Evolutionary conservation across 2,329 filamentous ascomycete genomes (phyloP).

Genomic region (Cercospora sojina): DNA sequence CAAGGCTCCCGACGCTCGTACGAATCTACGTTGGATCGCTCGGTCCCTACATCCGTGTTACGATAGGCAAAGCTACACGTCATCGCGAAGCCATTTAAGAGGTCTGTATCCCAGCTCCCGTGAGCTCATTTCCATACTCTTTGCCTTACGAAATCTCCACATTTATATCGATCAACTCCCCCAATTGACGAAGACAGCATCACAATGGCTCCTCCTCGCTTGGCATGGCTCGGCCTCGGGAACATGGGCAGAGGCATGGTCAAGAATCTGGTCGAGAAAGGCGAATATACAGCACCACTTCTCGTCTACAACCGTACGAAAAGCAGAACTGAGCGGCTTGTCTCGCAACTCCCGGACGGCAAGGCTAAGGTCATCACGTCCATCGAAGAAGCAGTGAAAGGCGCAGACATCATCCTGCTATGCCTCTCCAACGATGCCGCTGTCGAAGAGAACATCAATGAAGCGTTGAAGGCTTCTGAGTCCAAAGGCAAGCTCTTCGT

Average conservation of each 20-base stretch:
- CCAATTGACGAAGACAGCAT: background rate
- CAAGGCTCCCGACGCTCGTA: background rate
- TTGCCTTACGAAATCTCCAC: background rate
- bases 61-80: conserved; percentile 12
- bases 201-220: conserved; percentile 17
- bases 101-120: background rate
- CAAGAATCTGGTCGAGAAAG: conserved; percentile 80
- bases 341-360: conserved; percentile 57
- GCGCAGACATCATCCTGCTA: conserved; percentile 76
- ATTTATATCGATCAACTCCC: background rate
- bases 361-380: conserved; percentile 65
- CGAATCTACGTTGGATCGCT: background rate
- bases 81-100: conserved; percentile 2
- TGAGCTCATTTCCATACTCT: background rate
- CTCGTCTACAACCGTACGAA: conserved; percentile 78
- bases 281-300: conserved; percentile 66
- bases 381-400: conserved; percentile 64
- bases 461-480: conserved; percentile 53
- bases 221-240: conserved; percentile 80
- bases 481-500: conserved; percentile 81
- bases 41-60: background rate
- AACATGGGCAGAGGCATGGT: conserved; percentile 88
- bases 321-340: conserved; percentile 64
- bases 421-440: conserved; percentile 78
- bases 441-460: conserved; percentile 61